Base-by-base conservation (phyloP, 495 filamentous ascomycete species). In the Trichoderma parareesei region DNA sequence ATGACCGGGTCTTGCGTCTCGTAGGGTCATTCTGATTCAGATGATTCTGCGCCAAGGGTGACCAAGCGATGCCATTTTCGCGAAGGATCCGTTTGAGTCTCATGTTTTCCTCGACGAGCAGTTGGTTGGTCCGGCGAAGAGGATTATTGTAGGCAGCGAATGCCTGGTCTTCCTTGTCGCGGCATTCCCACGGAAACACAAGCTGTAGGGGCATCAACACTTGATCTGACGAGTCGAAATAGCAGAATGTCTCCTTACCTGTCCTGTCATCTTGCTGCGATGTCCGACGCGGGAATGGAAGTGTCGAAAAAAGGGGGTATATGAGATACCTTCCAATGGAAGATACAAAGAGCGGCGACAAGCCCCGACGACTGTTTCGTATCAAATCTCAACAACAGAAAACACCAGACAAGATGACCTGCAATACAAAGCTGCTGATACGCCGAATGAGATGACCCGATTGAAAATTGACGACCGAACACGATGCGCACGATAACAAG, bases 131-230 rank as follows among this genome's bases (percentile, higher is more conserved):
- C 48, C 67, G 61, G n/a, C 76, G 75, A 11, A 76, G 65, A 20
- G 74, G 76, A 16, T 74, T 67, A 37, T 78, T 76, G 65, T 76
- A 78, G 41, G 71, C 75, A 35, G 70, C 67, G 66, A 76, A 72
- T 55, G 76, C 76, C 67, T 73, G 71, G 33, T 79, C 76, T 43
- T 72, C 69, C 64, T 77, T 74, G 65, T 80, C 78, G 43, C 76
- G 76, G 60, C 73, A 73, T 63, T 80, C 78, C 68, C 69, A 72
- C 14, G 77, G 74, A 53, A 69, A 63, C 2, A 61, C 35, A 35
- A 59, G 59, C 66, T 65, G 38, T 41, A 63, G 9, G 37, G 60
- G 65, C 11, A 10, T 59, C n/a, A 60, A 60, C 2, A 40, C 11
- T 65, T 35, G 53, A n/a, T 42, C 14, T 33, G 38, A 4, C 5